Percentiles rank a stretch among this genome's conserved stretches.
These are phyloP conservation scores for Vitis labrusca DNA, from an alignment of 164 flowering plant species.

Conservation along the genomic window DNA sequence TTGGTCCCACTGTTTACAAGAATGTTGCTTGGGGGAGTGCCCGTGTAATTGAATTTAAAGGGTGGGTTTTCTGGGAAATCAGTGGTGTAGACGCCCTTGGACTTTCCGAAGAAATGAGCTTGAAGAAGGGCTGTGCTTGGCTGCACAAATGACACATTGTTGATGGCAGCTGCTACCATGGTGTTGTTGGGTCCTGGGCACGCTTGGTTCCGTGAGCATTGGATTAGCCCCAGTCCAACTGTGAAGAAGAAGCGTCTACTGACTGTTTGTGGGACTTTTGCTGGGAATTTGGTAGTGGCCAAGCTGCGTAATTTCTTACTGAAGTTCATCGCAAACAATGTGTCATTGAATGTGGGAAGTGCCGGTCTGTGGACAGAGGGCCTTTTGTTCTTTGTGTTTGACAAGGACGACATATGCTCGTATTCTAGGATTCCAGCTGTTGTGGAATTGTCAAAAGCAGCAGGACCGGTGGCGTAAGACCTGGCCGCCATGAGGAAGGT, in stretches of 20 bases:
- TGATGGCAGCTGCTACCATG: constrained; percentile 38
- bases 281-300: constrained; percentile 45
- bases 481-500: constrained; percentile 60
- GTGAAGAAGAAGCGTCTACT: constrained; percentile 61
- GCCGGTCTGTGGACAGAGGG: constrained; percentile 38
- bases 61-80: constrained; percentile 51
- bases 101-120: constrained; percentile 44
- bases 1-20: constrained; percentile 45
- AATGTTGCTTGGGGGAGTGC: constrained; percentile 58
- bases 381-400: constrained; percentile 11
- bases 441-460: constrained; percentile 65
- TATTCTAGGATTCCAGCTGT: constrained; percentile 54
- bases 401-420: constrained; percentile 8
- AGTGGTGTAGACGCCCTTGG: constrained; percentile 51
- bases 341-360: constrained; percentile 57
- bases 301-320: constrained; percentile 45
- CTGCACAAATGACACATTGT: constrained; percentile 52
- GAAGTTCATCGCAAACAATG: constrained; percentile 43
- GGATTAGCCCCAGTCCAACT: constrained; percentile 52
- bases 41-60: constrained; percentile 54
- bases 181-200: constrained; percentile 71
- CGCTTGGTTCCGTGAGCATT: constrained; percentile 42
- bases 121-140: constrained; percentile 62
- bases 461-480: constrained; percentile 61
- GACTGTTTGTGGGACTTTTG: constrained; percentile 53